Evolutionary conservation across 1,284 basidiomycete species (phyloP).

Genomic region (Marasmius sp.): DNA sequence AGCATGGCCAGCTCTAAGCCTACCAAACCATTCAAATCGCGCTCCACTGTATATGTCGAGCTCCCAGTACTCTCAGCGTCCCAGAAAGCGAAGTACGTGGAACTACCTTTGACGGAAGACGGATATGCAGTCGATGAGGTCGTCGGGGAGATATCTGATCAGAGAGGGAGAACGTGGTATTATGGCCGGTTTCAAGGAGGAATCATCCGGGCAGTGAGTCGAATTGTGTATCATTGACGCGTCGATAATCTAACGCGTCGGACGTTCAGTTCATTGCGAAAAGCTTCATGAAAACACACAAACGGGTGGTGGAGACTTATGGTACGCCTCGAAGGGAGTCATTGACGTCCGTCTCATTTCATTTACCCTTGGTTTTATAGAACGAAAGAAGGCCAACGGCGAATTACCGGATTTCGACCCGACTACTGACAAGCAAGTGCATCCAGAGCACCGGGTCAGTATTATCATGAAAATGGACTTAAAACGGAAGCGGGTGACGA

Average conservation of each 20-base stretch:
- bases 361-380: not conserved
- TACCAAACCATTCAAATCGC: not conserved
- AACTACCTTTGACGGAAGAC: constrained; percentile 26
- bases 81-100: not conserved
- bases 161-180: constrained; percentile 45
- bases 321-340: constrained; percentile 38
- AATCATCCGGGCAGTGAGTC: constrained; percentile 57
- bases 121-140: constrained; percentile 43
- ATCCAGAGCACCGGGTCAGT: constrained; percentile 1
- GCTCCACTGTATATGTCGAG: not conserved
- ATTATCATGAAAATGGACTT: not conserved
- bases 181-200: constrained; percentile 59
- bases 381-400: constrained; percentile 43
- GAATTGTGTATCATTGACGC: constrained; percentile 7
- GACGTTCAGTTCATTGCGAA: constrained; percentile 39
- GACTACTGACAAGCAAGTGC: not conserved
- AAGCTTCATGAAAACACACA: constrained; percentile 38
- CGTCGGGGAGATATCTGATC: constrained; percentile 52
- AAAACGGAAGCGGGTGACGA: not conserved
- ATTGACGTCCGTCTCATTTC: constrained; percentile 10
- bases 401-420: constrained; percentile 25
- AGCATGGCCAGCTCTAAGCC: not conserved
- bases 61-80: not conserved
- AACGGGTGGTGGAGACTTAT: constrained; percentile 53
- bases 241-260: constrained; percentile 23